Evolutionary conservation across 1,284 basidiomycete genomes (phyloP), one percentile per base, ranked within the genome.

Genomic region (Sanghuangporus baumii): DNA sequence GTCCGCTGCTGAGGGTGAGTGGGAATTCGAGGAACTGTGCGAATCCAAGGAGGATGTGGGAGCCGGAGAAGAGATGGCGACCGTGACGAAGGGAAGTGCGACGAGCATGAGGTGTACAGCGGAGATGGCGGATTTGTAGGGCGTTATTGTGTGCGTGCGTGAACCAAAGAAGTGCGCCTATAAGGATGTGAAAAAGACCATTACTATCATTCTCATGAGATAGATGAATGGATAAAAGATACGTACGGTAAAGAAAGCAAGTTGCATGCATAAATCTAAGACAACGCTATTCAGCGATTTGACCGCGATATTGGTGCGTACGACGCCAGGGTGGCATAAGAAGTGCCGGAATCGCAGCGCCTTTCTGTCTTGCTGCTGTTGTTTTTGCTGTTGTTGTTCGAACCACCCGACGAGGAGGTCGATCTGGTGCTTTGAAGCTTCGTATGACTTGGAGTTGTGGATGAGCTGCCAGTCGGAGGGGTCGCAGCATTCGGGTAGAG

Each of bases 391-490:
- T 40, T 57, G 55, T 37, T 57, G 75, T 65, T 88, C 88, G 41
- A 96, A 78, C 59, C 81, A 75, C 1, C 81, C 75, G 3, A 82
- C 79, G 56, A 94, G 77, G 41, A 94, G 73, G 68, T 94, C 92
- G 16, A 86, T 86, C 73, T 94, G 86, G 72, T 91, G 94, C 73
- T 96, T 96, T 9, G 85, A 82, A 7, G 79, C 80, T 66, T 90
- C 83, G 71, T 96, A 96, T 0, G 89, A 83, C 60, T 83, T 78
- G 23, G 73, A 68, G 8, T 86, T 85, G 51, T 81, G 76, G 31
- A 84, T 74, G 23, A 92, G 78, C 70, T 96, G 92, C 81, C 85
- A 88, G 73, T 96, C 93, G 40, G 81, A 76, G 0, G 77, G 70
- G 61, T 85, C 79, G 64, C 88, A 89, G 54, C 74, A 79, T 31